Conservation (phyloP, 2,329 filamentous ascomycete genomes). For the Pseudogymnoascus sp. region DNA sequence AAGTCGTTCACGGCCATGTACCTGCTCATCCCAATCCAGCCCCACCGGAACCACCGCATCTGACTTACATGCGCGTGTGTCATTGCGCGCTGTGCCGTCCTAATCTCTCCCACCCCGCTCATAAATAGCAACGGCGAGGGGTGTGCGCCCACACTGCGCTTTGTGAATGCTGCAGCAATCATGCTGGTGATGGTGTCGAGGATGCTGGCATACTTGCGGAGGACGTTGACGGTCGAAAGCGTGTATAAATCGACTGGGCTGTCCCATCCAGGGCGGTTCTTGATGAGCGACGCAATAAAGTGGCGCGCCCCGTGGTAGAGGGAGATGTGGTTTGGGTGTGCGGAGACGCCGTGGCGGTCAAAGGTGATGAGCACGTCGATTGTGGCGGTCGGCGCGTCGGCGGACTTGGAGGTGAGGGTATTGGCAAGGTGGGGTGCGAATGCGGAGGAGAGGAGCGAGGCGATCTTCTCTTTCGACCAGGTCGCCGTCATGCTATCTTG, state of each 20-base stretch:
- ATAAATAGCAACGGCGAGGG: constrained; percentile 60
- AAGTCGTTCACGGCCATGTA: constrained; percentile 97
- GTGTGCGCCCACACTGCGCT: constrained; percentile 36
- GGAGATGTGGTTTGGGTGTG: constrained; percentile 88
- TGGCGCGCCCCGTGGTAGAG: constrained; percentile 71
- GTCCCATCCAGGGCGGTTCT: constrained; percentile 53
- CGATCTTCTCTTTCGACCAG: constrained; percentile 67
- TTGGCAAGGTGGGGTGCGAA: constrained; percentile 59
- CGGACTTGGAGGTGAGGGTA: constrained; percentile 24
- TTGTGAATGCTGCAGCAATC: constrained; percentile 40
- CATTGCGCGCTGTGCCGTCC: constrained; percentile 77
- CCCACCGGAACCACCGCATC: constrained; percentile 98
- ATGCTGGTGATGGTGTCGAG: constrained; percentile 70
- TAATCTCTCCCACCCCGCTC: constrained; percentile 54
- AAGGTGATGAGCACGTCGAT: constrained; percentile 71
- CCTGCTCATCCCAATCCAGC: constrained; percentile 82
- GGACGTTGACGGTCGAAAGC: constrained; percentile 60
- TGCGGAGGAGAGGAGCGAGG: constrained; percentile 58
- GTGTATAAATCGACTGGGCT: constrained; percentile 81
- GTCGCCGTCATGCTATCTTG: constrained; percentile 77
- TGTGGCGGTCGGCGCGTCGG: constrained; percentile 36
- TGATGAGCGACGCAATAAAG: constrained; percentile 62
- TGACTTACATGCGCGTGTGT: constrained; percentile 83
- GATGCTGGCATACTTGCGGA: constrained; percentile 74
- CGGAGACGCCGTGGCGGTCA: constrained; percentile 71